Conservation (phyloP, 2,329 filamentous ascomycete species). For the Colletotrichum theobromicola region DNA sequence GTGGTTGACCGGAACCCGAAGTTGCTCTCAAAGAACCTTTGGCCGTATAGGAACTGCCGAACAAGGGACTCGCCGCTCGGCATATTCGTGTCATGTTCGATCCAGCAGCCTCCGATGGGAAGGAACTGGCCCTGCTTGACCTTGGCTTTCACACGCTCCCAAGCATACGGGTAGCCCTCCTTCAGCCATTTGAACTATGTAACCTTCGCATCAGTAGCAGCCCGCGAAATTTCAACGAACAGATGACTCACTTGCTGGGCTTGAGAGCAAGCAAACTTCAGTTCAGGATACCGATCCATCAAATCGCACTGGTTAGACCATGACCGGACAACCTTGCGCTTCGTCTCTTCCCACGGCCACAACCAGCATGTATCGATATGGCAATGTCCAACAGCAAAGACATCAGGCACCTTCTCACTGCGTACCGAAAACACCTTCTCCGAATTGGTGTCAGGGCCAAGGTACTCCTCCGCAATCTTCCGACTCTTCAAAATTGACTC, state of each 20-base stretch:
- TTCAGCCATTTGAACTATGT: constrained; percentile 66
- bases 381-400: constrained; percentile 70
- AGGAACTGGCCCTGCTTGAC: constrained; percentile 71
- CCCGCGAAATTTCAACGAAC: not conserved
- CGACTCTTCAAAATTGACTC: constrained; percentile 60
- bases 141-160: constrained; percentile 69
- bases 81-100: constrained; percentile 74
- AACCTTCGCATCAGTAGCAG: not conserved
- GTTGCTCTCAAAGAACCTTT: constrained; percentile 70
- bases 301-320: constrained; percentile 74
- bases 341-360: constrained; percentile 74
- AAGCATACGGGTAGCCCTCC: constrained; percentile 66
- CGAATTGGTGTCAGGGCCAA: constrained; percentile 65
- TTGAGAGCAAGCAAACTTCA: constrained; percentile 68
- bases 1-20: constrained; percentile 69
- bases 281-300: constrained; percentile 71
- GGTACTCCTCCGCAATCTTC: constrained; percentile 63
- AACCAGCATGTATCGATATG: constrained; percentile 76
- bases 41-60: constrained; percentile 71
- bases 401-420: constrained; percentile 55
- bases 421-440: constrained; percentile 59
- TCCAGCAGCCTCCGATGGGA: constrained; percentile 73
- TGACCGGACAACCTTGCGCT: constrained; percentile 71
- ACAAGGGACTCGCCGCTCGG: constrained; percentile 71
- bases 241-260: constrained; percentile 52